A percentile compares a stretch with the other conserved stretches of the same genome.
These are phyloP conservation scores for Stygiomarasmius scandens DNA, from an alignment of 1,284 basidiomycete species.

Conservation along the genomic window DNA sequence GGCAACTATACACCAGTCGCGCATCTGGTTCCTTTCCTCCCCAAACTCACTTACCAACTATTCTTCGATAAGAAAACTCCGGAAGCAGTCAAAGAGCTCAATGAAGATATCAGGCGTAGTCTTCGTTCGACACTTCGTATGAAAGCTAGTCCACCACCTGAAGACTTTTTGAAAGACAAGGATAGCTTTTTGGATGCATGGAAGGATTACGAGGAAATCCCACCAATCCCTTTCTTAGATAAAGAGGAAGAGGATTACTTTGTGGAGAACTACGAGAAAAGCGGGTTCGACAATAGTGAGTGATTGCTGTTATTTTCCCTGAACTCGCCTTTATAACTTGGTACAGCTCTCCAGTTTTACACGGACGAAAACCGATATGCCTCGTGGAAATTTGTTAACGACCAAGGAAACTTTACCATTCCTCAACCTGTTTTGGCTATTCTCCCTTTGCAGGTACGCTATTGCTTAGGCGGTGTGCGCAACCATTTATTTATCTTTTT, in stretches of 20 bases:
- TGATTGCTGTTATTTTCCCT: conserved; percentile 14
- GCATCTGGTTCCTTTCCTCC: conserved; percentile 42
- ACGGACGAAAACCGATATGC: conserved; percentile 53
- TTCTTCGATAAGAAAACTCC: conserved; percentile 57
- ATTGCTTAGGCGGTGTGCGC: too few relatives aligned
- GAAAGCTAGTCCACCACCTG: conserved; percentile 55
- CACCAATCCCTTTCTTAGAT: conserved; percentile 60
- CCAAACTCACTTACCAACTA: conserved; percentile 61
- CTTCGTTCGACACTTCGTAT: conserved; percentile 53
- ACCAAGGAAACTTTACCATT: conserved; percentile 62
- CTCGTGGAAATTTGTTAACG: conserved; percentile 52
- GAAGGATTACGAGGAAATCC: conserved; percentile 50
- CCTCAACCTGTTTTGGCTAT: conserved; percentile 59
- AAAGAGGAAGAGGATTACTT: conserved; percentile 67
- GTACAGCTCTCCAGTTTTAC: conserved; percentile 59
- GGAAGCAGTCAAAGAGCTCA: conserved; percentile 53
- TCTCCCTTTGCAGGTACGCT: conserved; percentile 10
- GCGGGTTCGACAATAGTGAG: conserved; percentile 65
- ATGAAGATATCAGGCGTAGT: conserved; percentile 55
- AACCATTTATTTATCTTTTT: background rate
- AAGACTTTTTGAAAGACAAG: conserved; percentile 49
- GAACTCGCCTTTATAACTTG: conserved; percentile 1
- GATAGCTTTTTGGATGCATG: conserved; percentile 56
- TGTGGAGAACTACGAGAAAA: conserved; percentile 56
- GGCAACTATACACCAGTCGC: conserved; percentile 50